These are phyloP conservation scores for Flaveria linearis DNA, from an alignment of 129 eudicot genomes.

Conservation along the genomic window DNA sequence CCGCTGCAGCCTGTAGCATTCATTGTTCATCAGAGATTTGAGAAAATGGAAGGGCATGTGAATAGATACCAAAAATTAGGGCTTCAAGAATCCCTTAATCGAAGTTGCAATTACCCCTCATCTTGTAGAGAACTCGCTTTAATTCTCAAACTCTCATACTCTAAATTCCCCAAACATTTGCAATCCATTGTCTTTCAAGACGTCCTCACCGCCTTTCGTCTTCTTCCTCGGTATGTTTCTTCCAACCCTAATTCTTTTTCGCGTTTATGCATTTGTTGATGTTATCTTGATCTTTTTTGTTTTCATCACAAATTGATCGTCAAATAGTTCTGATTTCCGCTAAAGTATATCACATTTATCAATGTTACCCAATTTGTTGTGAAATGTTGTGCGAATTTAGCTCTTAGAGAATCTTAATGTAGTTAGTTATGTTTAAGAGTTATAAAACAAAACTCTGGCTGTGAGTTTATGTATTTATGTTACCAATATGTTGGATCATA, in stretches of 20 bases:
- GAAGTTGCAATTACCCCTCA: constrained; percentile 40
- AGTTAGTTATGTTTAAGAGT: neutral
- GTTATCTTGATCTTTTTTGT: neutral
- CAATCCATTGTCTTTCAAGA: constrained; percentile 64
- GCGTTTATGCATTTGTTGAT: neutral
- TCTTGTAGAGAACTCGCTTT: constrained; percentile 66
- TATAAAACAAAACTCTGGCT: neutral
- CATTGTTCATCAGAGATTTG: too few species aligned
- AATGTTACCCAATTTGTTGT: too few species aligned
- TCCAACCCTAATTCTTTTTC: constrained; percentile 6
- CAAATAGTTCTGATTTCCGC: neutral
- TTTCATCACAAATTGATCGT: neutral
- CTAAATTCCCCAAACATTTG: constrained; percentile 57
- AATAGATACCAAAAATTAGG: constrained; percentile 53
- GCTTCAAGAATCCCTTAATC: constrained; percentile 45
- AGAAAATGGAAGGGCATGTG: constrained; percentile 37
- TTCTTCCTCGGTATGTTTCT: constrained; percentile 59
- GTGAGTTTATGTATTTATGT: neutral
- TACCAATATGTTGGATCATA: neutral
- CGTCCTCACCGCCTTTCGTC: constrained; percentile 63
- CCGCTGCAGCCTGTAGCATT: too few species aligned
- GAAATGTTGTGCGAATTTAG: neutral
- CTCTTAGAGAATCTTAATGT: neutral
- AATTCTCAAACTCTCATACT: constrained; percentile 48
- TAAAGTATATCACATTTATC: too few species aligned